Base-by-base conservation (phyloP, 768 basidiomycete genomes). In the Omphalotus guepiniiformis region DNA sequence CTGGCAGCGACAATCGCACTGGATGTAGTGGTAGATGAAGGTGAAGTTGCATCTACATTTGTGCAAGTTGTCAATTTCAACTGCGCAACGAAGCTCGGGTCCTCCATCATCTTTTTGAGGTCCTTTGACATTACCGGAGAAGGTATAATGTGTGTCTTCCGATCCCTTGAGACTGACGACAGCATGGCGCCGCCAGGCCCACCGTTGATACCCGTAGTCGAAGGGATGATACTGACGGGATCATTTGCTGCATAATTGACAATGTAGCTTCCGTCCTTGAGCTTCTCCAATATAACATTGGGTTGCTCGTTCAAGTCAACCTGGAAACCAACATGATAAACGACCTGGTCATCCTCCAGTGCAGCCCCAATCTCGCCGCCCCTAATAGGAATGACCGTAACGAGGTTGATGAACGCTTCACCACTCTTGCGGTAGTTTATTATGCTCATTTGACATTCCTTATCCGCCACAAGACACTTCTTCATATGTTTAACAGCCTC, bases 261-360 rank as follows among this genome's bases (percentile, higher is more conserved):
- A 48, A 82, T 66, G 64, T 92, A 92, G 27, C 76, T 80, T 15
- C 93, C 93, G 55, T 89, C 83, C 16, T 76, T 68, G 44, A 93
- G 74, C 61, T 84, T 89, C 54, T 86, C 78, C 44, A 93, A 67
- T 50, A 96, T 93, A 2, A 80, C 80, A 54, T 82, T 82, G 2
- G 92, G 93, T 67, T 94, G 92, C 57, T 86, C 82, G 15, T 83
- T 82, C 40, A 99, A 72, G 65, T 97, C 92, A 47, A 96, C 88
- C 66, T 99, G 93, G 73, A 99, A 98, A 1, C 96, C 96, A 42
- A 99, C 85, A 57, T 90, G 86, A 61, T 87, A 95, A 7, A 80
- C 82, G 32, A 89, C 75, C 37, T 94, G 85, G 45, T 82, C 79
- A 29, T 74, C 74, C 53, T 82, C 84, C 35, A 80, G 74, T 53